Conservation (phyloP, 768 basidiomycete genomes). For the Amanita subjunquillea region DNA sequence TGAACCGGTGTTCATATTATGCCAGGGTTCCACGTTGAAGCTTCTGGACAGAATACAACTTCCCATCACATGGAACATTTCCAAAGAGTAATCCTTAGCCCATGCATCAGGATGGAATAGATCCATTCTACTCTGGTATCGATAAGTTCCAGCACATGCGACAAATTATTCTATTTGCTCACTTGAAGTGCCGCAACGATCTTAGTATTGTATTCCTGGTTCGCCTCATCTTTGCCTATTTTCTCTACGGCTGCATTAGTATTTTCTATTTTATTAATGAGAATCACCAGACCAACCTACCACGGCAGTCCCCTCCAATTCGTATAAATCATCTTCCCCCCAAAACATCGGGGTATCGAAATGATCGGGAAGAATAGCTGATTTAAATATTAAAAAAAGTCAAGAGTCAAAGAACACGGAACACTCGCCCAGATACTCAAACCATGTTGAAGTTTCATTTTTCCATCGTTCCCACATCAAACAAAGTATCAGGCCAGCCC, state of each 20-base stretch:
- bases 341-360: constrained; percentile 98
- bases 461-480: constrained; percentile 92
- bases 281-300: constrained; percentile 45
- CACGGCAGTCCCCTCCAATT: constrained; percentile 79
- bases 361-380: constrained; percentile 54
- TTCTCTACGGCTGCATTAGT: constrained; percentile 43
- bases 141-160: background rate
- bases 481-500: constrained; percentile 82
- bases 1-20: constrained; percentile 11
- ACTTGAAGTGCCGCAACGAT: constrained; percentile 68
- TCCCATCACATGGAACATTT: constrained; percentile 80
- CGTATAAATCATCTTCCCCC: constrained; percentile 58
- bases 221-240: constrained; percentile 77
- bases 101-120: constrained; percentile 52
- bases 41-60: constrained; percentile 88
- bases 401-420: background rate
- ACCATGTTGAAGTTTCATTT: constrained; percentile 56
- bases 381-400: background rate
- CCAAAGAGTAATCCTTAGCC: constrained; percentile 47
- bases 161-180: background rate
- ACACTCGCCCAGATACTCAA: constrained; percentile 54
- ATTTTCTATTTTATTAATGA: constrained; percentile 3
- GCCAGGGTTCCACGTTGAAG: constrained; percentile 70
- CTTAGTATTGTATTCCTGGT: constrained; percentile 56
- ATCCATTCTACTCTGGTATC: constrained; percentile 49